Percentiles rank a stretch among this genome's conserved stretches.
Evolutionary conservation across 164 flowering plant genomes (phyloP).

Genomic region (Sextonia rubra): DNA sequence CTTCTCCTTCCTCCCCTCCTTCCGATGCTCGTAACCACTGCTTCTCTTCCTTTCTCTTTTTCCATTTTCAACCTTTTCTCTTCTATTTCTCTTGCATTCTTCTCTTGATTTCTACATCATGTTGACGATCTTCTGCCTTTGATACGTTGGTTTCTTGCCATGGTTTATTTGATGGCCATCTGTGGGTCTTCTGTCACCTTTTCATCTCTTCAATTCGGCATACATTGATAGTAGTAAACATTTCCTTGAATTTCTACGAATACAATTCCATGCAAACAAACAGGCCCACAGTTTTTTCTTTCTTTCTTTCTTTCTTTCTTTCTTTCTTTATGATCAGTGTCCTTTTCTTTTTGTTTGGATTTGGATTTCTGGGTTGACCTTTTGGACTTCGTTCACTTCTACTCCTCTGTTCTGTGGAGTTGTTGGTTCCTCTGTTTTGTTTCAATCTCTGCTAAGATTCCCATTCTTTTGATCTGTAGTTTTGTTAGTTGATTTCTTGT

Average conservation of each 20-base stretch:
- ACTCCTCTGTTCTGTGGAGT: too few species aligned
- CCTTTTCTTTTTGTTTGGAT: neutral
- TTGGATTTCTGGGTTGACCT: too few species aligned
- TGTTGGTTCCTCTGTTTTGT: too few species aligned
- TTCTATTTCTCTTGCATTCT: neutral
- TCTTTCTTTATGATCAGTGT: neutral
- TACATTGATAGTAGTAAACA: neutral
- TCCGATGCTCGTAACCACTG: conserved; percentile 14
- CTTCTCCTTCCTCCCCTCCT: conserved; percentile 5
- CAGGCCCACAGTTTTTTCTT: neutral
- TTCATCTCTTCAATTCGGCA: neutral
- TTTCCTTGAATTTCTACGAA: neutral
- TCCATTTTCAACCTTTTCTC: neutral
- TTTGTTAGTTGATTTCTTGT: too few species aligned
- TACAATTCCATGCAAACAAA: too few species aligned
- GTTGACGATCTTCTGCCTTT: neutral
- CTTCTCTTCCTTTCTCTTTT: neutral
- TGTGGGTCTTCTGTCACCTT: too few species aligned
- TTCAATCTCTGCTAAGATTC: too few species aligned
- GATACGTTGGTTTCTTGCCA: neutral
- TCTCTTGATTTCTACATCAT: neutral
- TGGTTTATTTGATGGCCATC: neutral
- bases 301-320: too few species aligned
- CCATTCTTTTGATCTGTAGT: too few species aligned
- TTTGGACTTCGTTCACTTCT: too few species aligned